phyloP scores from a whole-genome alignment of 257 asterid genomes.

The Jaltomata sinuosa region DNA sequence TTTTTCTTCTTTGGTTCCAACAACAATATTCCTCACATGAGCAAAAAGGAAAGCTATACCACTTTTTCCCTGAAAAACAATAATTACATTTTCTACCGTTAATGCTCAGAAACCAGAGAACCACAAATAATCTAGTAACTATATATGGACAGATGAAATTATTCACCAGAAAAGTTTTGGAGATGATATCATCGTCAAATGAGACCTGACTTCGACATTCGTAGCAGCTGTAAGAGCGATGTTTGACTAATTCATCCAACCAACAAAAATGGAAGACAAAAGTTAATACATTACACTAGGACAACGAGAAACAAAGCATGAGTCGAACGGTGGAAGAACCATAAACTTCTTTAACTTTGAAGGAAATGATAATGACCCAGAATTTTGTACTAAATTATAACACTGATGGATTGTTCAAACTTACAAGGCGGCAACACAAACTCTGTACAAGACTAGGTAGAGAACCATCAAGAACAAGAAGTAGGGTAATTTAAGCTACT shows the following conservation, averaged over 20 bases:
- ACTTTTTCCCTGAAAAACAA: constrained; percentile 18
- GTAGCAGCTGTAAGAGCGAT: constrained; percentile 68
- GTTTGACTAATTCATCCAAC: constrained; percentile 63
- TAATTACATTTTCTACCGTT: neutral
- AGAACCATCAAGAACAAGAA: neutral
- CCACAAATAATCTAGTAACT: neutral
- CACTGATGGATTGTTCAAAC: neutral
- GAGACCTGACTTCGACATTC: constrained; percentile 73
- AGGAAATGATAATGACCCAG: constrained; percentile 10
- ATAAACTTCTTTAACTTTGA: constrained; percentile 8
- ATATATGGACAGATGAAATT: neutral
- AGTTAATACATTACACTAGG: neutral
- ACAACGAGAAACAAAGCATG: neutral
- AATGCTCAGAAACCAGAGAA: neutral
- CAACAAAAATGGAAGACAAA: constrained; percentile 1
- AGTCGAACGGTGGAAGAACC: neutral
- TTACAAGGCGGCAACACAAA: neutral
- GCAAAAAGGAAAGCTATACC: constrained; percentile 30
- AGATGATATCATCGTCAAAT: constrained; percentile 37
- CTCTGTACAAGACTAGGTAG: neutral
- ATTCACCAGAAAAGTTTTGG: constrained; percentile 30
- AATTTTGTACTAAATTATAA: constrained; percentile 5
- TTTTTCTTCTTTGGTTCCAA: constrained; percentile 29
- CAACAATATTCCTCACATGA: constrained; percentile 20
- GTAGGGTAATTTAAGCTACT: constrained; percentile 7